phyloP scores from a whole-genome alignment of 495 filamentous ascomycete genomes.

The Xeromyces bisporus region DNA sequence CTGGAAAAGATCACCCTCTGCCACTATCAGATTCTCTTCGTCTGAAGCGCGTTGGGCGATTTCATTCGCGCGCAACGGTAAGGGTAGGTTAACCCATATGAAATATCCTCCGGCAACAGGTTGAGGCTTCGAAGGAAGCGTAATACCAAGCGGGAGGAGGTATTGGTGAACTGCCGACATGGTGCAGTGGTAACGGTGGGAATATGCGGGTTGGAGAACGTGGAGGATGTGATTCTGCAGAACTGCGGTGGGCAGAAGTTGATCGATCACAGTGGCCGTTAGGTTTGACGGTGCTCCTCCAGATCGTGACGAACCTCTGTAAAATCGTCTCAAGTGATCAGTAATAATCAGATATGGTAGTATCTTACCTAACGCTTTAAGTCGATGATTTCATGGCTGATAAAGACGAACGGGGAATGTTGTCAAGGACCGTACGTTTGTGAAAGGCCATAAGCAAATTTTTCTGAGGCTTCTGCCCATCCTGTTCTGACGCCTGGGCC shows the following conservation, averaged over 20 bases:
- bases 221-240: constrained; percentile 34
- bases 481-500: constrained; percentile 64
- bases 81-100: constrained; percentile 54
- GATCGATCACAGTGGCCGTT: constrained; percentile 43
- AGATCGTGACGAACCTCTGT: constrained; percentile 48
- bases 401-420: neutral
- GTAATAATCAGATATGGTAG: neutral
- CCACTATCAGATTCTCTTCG: constrained; percentile 45
- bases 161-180: constrained; percentile 35
- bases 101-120: constrained; percentile 54
- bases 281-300: constrained; percentile 66
- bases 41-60: constrained; percentile 36
- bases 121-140: constrained; percentile 18
- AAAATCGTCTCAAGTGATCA: constrained; percentile 1
- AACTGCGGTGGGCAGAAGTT: constrained; percentile 35
- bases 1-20: constrained; percentile 47
- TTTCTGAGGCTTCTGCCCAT: constrained; percentile 60
- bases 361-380: neutral
- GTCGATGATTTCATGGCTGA: neutral
- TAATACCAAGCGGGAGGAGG: constrained; percentile 43
- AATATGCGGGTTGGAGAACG: constrained; percentile 35
- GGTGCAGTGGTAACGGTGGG: constrained; percentile 35
- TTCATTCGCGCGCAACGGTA: constrained; percentile 28
- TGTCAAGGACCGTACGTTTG: constrained; percentile 34
- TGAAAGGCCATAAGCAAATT: constrained; percentile 47